Percentiles rank a stretch among this genome's conserved stretches.
phyloP scores from a whole-genome alignment of 1,284 basidiomycete genomes.

The Trichosporon sp. region DNA sequence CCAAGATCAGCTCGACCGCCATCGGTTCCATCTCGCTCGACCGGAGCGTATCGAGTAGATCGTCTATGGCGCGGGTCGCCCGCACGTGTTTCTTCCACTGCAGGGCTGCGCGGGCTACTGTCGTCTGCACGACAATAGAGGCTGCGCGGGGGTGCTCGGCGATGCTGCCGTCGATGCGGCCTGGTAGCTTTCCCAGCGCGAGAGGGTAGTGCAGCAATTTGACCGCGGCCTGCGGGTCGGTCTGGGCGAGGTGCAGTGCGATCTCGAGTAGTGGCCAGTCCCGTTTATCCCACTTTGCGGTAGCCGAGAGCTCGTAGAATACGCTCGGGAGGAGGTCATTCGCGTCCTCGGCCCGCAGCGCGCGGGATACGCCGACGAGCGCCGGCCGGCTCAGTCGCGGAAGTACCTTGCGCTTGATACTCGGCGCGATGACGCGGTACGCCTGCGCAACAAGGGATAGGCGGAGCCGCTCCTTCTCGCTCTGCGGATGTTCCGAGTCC shows the following conservation, averaged over 20 bases:
- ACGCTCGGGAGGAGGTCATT: slow-evolving; percentile 10
- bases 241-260: slow-evolving; percentile 12
- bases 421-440: slow-evolving; percentile 9
- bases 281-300: slow-evolving; percentile 13
- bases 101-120: slow-evolving; percentile 11
- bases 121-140: slow-evolving; percentile 18
- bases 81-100: slow-evolving; percentile 15
- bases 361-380: slow-evolving; percentile 6
- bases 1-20: slow-evolving; percentile 11
- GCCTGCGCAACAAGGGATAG: slow-evolving; percentile 13
- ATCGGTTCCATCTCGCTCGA: background rate
- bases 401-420: slow-evolving; percentile 3
- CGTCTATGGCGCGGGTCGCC: slow-evolving; percentile 11
- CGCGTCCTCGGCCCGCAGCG: slow-evolving; percentile 4
- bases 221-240: slow-evolving; percentile 10
- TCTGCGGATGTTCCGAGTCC: slow-evolving; percentile 7
- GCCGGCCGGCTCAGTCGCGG: slow-evolving; percentile 7
- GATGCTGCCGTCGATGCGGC: background rate
- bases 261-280: slow-evolving; percentile 23
- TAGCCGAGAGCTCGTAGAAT: slow-evolving; percentile 19
- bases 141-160: slow-evolving; percentile 14
- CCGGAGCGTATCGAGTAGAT: slow-evolving; percentile 17
- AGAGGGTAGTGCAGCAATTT: slow-evolving; percentile 22
- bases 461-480: background rate
- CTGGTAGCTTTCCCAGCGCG: slow-evolving; percentile 20